Conservation (phyloP, 768 basidiomycete genomes). For the Trametes elegans region DNA sequence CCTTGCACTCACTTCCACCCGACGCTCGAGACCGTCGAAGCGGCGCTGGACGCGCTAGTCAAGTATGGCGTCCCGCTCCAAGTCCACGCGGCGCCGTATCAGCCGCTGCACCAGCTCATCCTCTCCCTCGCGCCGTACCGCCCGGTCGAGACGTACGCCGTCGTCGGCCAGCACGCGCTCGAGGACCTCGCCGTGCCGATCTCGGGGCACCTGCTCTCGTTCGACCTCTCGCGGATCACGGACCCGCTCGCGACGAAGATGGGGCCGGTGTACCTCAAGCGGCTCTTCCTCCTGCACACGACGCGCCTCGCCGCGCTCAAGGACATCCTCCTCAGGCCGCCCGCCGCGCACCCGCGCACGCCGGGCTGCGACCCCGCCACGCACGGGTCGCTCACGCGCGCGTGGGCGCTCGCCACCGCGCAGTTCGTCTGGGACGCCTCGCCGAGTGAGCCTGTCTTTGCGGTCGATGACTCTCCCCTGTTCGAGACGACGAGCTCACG, state of each 20-base stretch:
- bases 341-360: constrained; percentile 25
- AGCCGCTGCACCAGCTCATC: constrained; percentile 34
- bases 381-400: constrained; percentile 26
- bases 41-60: constrained; percentile 27
- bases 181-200: constrained; percentile 38
- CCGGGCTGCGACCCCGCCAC: constrained; percentile 17
- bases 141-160: constrained; percentile 41
- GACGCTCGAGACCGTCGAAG: constrained; percentile 26
- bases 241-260: constrained; percentile 39
- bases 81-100: constrained; percentile 26
- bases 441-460: constrained; percentile 21
- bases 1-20: constrained; percentile 29
- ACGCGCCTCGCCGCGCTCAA: constrained; percentile 37
- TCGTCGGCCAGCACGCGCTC: constrained; percentile 38
- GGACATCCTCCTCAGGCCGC: constrained; percentile 28
- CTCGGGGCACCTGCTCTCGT: constrained; percentile 39
- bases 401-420: constrained; percentile 32
- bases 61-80: constrained; percentile 29
- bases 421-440: constrained; percentile 30
- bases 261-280: constrained; percentile 41
- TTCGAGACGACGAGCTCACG: background rate
- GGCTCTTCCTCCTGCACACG: constrained; percentile 39
- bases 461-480: background rate
- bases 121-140: constrained; percentile 33
- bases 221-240: constrained; percentile 33